Evolutionary conservation across 2,329 filamentous ascomycete species (phyloP), one percentile per base, ranked within the genome.

Genomic region (Mycosphaerella sp.): DNA sequence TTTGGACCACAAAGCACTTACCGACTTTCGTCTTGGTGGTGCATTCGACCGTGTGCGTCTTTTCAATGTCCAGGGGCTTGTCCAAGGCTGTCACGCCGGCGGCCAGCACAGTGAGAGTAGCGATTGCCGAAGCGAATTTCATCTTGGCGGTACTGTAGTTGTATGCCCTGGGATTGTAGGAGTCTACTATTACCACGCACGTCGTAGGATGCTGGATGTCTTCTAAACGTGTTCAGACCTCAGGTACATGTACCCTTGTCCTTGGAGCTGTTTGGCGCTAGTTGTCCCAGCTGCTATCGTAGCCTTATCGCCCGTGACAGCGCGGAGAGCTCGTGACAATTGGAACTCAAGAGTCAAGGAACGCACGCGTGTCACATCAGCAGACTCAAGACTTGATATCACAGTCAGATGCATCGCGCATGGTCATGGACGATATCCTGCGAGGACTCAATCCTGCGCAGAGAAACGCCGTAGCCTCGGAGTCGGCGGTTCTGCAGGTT

Each of bases 1-100:
- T 6, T 25, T 5, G 6, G 21, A 25, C 7, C 21, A 25, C 7
- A 6, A 5, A 25, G 21, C 41, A 35, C 56, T 81, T 53, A 67
- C 66, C 66, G 37, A 64, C 60, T 51, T 68, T 61, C 16, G 72
- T 86, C 75, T 87, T 81, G 18, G 54, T 51, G 4, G 56, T 53
- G 76, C 90, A 96, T 61, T 88, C 81, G 58, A 87, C 85, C 21
- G 80, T 75, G 53, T 82, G 77, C 45, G 83, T 86, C 60, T 87
- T 82, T 59, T 95, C 82, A 68, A 95, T 87, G 71, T 86, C 80
- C 61, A 95, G 80, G 52, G 73, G 70, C 61, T 85, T 80, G 53
- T 76, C 70, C 30, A 66, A 44, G 4, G 64, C 60, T 1, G 58
- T 52, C 62, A 71, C 71, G 53, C 71, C 67, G 44, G 80, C 76